Evolutionary conservation across 2,329 filamentous ascomycete species (phyloP).

Genomic region (Thelonectria olida): DNA sequence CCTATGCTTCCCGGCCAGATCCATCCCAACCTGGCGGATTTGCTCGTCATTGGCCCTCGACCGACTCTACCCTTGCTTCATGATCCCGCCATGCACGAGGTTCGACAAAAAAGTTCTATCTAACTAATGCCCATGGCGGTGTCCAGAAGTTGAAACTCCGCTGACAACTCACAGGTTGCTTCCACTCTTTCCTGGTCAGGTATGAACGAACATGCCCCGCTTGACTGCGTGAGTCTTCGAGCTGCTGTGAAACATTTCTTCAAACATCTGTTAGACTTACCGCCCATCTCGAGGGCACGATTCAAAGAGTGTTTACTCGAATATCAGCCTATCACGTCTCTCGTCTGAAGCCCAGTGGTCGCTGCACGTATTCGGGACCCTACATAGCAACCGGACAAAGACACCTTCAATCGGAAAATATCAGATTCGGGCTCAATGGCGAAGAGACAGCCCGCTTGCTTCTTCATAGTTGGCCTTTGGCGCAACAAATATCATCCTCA

Average conservation of each 20-base stretch:
- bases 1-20: constrained; percentile 11
- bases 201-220: background rate
- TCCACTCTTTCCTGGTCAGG: background rate
- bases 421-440: too few relatives aligned
- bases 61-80: constrained; percentile 13
- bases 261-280: background rate
- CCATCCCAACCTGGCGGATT: constrained; percentile 1
- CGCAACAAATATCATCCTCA: too few relatives aligned
- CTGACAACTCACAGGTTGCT: background rate
- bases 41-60: constrained; percentile 5
- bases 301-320: too few relatives aligned
- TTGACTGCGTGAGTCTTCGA: background rate
- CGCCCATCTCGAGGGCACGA: background rate
- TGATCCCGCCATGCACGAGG: constrained; percentile 13
- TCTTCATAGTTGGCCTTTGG: too few relatives aligned
- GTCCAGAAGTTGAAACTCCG: constrained; percentile 9
- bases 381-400: too few relatives aligned
- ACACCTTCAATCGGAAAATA: too few relatives aligned
- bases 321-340: too few relatives aligned
- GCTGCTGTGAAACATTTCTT: background rate
- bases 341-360: too few relatives aligned
- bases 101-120: constrained; percentile 16
- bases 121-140: constrained; percentile 11
- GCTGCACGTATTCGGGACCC: too few relatives aligned
- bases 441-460: too few relatives aligned